These are phyloP conservation scores for Halteria grandinella DNA, from an alignment of 73 alveolate species.

Conservation along the genomic window DNA sequence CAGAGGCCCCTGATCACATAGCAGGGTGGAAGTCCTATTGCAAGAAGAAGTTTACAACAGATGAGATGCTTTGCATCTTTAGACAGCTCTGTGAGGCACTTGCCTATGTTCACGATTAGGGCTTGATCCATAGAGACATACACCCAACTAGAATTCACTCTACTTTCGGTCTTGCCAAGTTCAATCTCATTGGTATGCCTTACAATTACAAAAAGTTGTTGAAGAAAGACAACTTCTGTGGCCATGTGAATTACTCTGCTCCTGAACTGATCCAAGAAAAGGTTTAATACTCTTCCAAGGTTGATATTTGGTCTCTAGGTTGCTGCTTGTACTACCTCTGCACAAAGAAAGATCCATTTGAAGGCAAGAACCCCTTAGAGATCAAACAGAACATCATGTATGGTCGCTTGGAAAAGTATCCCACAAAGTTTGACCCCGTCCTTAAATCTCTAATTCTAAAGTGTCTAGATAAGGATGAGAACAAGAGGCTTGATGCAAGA, in stretches of 20 bases:
- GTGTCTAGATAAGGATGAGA: constrained; percentile 55
- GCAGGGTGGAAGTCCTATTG: constrained; percentile 68
- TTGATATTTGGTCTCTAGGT: constrained; percentile 84
- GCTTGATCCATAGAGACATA: constrained; percentile 61
- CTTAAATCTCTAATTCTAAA: constrained; percentile 33
- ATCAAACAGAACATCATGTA: constrained; percentile 53
- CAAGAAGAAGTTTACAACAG: constrained; percentile 59
- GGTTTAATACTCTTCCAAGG: constrained; percentile 48
- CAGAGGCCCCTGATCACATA: constrained; percentile 68
- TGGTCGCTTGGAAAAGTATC: constrained; percentile 37
- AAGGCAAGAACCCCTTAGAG: constrained; percentile 69
- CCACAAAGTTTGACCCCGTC: constrained; percentile 39
- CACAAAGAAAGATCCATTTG: constrained; percentile 80
- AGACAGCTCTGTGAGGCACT: constrained; percentile 56
- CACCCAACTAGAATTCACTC: constrained; percentile 72
- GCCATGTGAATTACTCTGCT: constrained; percentile 69
- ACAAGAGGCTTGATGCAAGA: constrained; percentile 40
- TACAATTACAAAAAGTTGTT: constrained; percentile 63
- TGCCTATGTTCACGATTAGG: constrained; percentile 48
- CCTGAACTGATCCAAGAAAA: constrained; percentile 67
- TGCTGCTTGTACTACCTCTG: constrained; percentile 78
- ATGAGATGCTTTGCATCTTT: constrained; percentile 55
- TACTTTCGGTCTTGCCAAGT: constrained; percentile 53
- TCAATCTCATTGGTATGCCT: constrained; percentile 74
- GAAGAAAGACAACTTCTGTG: constrained; percentile 70